Percentiles rank a stretch among this genome's conserved stretches.
These are phyloP conservation scores for Metschnikowia borealis DNA, from an alignment of 805 yeast genomes.

Conservation along the genomic window DNA sequence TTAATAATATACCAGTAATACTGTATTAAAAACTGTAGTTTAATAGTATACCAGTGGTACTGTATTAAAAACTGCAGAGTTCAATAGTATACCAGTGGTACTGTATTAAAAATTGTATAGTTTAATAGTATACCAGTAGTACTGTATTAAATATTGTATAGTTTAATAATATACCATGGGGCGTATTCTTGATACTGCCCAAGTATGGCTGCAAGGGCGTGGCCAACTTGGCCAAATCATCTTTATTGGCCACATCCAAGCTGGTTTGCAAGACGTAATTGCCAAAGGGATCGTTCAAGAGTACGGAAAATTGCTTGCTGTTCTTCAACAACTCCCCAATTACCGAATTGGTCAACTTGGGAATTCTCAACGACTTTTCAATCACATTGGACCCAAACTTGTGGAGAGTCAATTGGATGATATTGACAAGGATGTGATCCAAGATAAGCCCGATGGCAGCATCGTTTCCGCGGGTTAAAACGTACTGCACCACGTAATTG, in stretches of 20 bases:
- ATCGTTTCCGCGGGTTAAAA: slow-evolving; percentile 50
- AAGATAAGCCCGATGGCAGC: slow-evolving; percentile 30
- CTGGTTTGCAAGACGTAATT: slow-evolving; percentile 58
- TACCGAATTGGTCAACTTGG: slow-evolving; percentile 42
- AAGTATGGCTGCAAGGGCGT: slow-evolving; percentile 67
- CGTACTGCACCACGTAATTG: slow-evolving; percentile 94
- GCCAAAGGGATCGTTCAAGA: slow-evolving; percentile 57
- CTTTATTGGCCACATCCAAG: slow-evolving; percentile 50
- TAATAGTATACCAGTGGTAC: too few relatives aligned
- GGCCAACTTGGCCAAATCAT: slow-evolving; percentile 53
- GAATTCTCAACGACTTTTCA: slow-evolving; percentile 51
- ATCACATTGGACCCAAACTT: slow-evolving; percentile 60
- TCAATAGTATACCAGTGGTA: too few relatives aligned
- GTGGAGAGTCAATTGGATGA: slow-evolving; percentile 49
- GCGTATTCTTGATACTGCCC: slow-evolving; percentile 79
- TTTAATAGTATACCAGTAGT: too few relatives aligned
- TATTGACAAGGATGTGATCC: slow-evolving; percentile 33
- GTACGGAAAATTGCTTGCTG: slow-evolving; percentile 32
- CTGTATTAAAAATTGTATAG: too few relatives aligned
- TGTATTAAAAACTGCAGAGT: too few relatives aligned
- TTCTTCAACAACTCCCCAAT: slow-evolving; percentile 40
- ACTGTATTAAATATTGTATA: too few relatives aligned
- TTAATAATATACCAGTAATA: too few relatives aligned
- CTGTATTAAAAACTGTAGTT: too few relatives aligned
- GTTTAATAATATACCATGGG: too few relatives aligned